A percentile compares a stretch with the other conserved stretches of the same genome.
Evolutionary conservation across 1,284 basidiomycete species (phyloP).

Genomic region (Ustilago curta): DNA sequence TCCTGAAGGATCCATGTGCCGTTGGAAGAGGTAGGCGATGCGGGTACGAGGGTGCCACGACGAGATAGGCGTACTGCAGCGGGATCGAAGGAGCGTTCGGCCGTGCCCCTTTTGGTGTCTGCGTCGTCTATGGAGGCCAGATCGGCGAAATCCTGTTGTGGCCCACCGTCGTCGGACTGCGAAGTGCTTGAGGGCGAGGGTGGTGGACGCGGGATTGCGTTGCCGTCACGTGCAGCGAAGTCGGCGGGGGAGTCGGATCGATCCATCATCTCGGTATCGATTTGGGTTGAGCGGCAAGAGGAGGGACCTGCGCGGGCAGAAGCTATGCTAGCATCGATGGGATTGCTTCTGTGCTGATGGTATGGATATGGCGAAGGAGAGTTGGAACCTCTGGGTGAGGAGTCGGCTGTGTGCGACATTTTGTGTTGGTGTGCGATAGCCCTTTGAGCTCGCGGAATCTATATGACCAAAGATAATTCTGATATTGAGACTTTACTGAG

Average conservation of each 20-base stretch:
- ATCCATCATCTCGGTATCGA: slow-evolving; percentile 43
- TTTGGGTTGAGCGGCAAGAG: slow-evolving; percentile 22
- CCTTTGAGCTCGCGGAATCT: slow-evolving; percentile 1
- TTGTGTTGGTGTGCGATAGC: slow-evolving; percentile 8
- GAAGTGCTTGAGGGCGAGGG: slow-evolving; percentile 62
- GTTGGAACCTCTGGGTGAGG: slow-evolving; percentile 50
- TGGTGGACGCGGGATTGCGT: slow-evolving; percentile 52
- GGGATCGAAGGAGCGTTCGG: slow-evolving; percentile 30
- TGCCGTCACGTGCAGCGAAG: slow-evolving; percentile 16
- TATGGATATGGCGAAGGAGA: slow-evolving; percentile 49
- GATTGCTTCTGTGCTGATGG: slow-evolving; percentile 11
- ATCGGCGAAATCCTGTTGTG: slow-evolving; percentile 53
- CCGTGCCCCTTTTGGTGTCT: slow-evolving; percentile 11
- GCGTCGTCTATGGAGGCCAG: slow-evolving; percentile 45
- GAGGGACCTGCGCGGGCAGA: slow-evolving; percentile 22
- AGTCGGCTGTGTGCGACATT: slow-evolving; percentile 43
- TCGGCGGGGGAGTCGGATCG: slow-evolving; percentile 39
- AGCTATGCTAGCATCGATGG: slow-evolving; percentile 5
- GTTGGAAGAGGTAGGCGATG: slow-evolving; percentile 45
- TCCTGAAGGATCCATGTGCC: slow-evolving; percentile 43
- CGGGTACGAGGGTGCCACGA: slow-evolving; percentile 43
- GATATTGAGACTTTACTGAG: background rate
- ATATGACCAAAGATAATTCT: background rate
- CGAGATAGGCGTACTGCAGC: slow-evolving; percentile 40
- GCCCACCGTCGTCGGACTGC: slow-evolving; percentile 59